A percentile compares a stretch with the other conserved stretches of the same genome.
Conservation (phyloP, 306 rosid genomes). For the Datisca glomerata region DNA sequence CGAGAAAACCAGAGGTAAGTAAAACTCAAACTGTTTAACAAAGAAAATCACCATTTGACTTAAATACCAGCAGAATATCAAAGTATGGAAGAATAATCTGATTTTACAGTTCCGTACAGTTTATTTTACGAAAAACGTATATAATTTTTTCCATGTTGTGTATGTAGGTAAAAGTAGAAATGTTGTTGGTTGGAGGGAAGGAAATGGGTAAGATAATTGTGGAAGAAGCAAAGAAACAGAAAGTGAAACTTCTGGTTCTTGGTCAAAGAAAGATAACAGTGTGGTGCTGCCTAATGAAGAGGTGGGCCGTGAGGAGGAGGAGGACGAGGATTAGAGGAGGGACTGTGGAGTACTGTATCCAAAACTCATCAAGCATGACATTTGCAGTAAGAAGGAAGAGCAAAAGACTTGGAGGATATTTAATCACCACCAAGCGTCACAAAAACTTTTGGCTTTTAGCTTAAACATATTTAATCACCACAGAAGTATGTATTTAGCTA, state of each 20-base stretch:
- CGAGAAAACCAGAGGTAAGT: constrained; percentile 55
- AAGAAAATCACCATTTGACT: not conserved
- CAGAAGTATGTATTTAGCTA: too few species aligned
- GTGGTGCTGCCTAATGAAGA: constrained; percentile 33
- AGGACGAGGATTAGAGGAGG: constrained; percentile 17
- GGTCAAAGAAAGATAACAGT: constrained; percentile 55
- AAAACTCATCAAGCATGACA: constrained; percentile 65
- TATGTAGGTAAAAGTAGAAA: constrained; percentile 51
- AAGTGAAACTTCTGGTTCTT: constrained; percentile 50
- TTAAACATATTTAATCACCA: too few species aligned
- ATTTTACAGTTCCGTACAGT: not conserved
- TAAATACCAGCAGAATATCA: not conserved
- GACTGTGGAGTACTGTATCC: constrained; percentile 58
- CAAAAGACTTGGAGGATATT: constrained; percentile 68
- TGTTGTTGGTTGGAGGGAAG: constrained; percentile 47
- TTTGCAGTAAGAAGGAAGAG: constrained; percentile 78
- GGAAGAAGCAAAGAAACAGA: constrained; percentile 62
- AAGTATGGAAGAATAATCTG: not conserved
- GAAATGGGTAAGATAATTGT: constrained; percentile 57
- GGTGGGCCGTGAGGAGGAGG: constrained; percentile 16
- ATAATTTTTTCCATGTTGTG: not conserved
- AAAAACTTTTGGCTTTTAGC: constrained; percentile 93
- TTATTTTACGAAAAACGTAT: too few species aligned
- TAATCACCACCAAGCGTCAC: constrained; percentile 88
- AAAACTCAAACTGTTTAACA: not conserved